Percentiles rank a stretch among this genome's conserved stretches.
These are phyloP conservation scores for Lantana camara DNA, from an alignment of 257 asterid genomes.

Conservation along the genomic window DNA sequence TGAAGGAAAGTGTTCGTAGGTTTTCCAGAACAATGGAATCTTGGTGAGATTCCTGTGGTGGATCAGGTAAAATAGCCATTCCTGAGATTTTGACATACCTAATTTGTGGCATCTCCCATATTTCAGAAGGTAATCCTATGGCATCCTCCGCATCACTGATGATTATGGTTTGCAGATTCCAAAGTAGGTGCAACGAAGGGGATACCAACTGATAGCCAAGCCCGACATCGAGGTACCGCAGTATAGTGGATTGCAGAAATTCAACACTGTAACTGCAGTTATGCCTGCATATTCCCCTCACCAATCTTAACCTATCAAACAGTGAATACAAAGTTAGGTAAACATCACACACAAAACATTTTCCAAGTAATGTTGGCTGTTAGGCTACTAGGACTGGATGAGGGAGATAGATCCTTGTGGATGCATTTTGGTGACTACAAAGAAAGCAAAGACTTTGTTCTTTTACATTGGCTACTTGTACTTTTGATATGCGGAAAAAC, in stretches of 20 bases:
- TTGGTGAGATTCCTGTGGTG: too few species aligned
- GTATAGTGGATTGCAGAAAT: neutral
- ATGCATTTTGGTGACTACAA: neutral
- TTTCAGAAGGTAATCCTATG: neutral
- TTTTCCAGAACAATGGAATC: conserved; percentile 19
- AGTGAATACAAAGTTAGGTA: too few species aligned
- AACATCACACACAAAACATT: too few species aligned
- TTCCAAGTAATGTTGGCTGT: too few species aligned
- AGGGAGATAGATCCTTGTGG: neutral
- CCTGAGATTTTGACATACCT: neutral
- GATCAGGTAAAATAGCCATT: neutral
- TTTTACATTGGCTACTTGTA: neutral
- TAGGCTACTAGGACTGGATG: too few species aligned
- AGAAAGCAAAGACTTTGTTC: neutral
- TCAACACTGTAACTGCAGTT: too few species aligned
- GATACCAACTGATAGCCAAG: too few species aligned
- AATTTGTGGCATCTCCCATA: too few species aligned
- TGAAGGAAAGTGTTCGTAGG: conserved; percentile 1
- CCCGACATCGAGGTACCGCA: neutral
- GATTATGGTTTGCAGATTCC: conserved; percentile 25
- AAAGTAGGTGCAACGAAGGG: neutral
- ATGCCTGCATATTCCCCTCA: too few species aligned
- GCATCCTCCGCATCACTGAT: neutral
- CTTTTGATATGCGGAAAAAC: neutral
- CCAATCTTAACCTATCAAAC: too few species aligned